Conservation (phyloP, 1,284 basidiomycete genomes). For the Grifola frondosa region DNA sequence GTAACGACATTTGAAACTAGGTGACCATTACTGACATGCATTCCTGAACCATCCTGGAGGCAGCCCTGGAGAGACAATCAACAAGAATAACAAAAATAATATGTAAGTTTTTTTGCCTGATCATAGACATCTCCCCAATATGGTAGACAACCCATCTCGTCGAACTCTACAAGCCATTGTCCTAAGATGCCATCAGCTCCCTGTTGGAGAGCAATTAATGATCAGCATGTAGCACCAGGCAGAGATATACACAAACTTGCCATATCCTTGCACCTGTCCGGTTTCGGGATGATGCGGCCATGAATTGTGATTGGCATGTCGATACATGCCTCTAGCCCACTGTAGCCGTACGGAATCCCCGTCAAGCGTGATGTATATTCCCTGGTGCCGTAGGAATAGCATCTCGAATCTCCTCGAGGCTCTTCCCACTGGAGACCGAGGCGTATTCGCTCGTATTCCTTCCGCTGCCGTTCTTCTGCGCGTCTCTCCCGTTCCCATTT, state of each 20-base stretch:
- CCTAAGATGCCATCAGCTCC: constrained; percentile 14
- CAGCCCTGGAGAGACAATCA: constrained; percentile 2
- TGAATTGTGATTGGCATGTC: constrained; percentile 18
- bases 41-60: neutral
- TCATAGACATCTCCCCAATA: constrained; percentile 16
- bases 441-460: constrained; percentile 14
- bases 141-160: constrained; percentile 19
- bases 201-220: neutral
- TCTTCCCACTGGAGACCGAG: constrained; percentile 20
- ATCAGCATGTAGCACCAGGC: neutral
- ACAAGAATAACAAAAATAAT: too few relatives aligned
- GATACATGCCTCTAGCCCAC: constrained; percentile 18
- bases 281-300: constrained; percentile 12
- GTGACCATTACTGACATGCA: constrained; percentile 1
- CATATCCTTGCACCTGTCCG: constrained; percentile 15
- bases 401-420: constrained; percentile 11
- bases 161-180: constrained; percentile 21
- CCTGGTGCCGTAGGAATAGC: constrained; percentile 16
- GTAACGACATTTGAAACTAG: neutral
- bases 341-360: constrained; percentile 12
- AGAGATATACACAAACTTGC: neutral
- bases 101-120: too few relatives aligned
- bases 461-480: constrained; percentile 12
- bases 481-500: neutral
- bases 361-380: constrained; percentile 16